phyloP scores from a whole-genome alignment of 371 early-diverging fungal species.

The Syncephalastrum sp. region DNA sequence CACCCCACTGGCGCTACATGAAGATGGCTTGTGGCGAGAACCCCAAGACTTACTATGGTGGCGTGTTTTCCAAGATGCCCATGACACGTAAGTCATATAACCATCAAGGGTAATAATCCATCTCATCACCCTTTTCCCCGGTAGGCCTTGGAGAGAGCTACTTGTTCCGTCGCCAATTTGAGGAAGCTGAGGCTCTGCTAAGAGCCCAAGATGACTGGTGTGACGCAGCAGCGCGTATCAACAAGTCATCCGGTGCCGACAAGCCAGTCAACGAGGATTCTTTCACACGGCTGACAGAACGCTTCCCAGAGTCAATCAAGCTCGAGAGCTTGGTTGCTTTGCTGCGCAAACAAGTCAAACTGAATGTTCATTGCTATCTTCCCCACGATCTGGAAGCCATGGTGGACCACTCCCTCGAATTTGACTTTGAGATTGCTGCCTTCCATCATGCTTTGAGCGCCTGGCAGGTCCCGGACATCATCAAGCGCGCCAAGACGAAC shows the following conservation, averaged over 20 bases:
- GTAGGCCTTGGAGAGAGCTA: slow-evolving; percentile 74
- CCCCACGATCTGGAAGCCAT: slow-evolving; percentile 60
- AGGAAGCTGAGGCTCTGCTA: slow-evolving; percentile 56
- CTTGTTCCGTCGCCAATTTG: slow-evolving; percentile 64
- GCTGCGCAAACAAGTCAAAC: slow-evolving; percentile 52
- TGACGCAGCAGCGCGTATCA: slow-evolving; percentile 47
- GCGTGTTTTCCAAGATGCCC: slow-evolving; percentile 28
- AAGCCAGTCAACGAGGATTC: slow-evolving; percentile 15
- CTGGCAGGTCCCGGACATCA: slow-evolving; percentile 56
- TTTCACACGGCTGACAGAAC: slow-evolving; percentile 27
- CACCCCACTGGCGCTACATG: slow-evolving; percentile 71
- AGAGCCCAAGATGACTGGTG: slow-evolving; percentile 82
- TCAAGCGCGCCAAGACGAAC: slow-evolving; percentile 53
- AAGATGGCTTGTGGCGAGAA: slow-evolving; percentile 92
- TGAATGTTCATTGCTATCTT: slow-evolving; percentile 61
- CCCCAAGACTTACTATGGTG: slow-evolving; percentile 60
- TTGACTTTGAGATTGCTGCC: slow-evolving; percentile 61
- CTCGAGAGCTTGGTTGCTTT: slow-evolving; percentile 55
- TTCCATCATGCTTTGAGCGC: slow-evolving; percentile 73
- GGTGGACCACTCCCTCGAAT: slow-evolving; percentile 61
- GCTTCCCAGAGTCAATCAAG: slow-evolving; percentile 53
- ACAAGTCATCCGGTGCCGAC: slow-evolving; percentile 20
- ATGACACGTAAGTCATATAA: slow-evolving; percentile 33
- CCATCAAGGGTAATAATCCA: not conserved
- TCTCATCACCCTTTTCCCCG: not conserved